These are phyloP conservation scores for Agrocybe chaxingu DNA, from an alignment of 768 basidiomycete species.

Conservation along the genomic window DNA sequence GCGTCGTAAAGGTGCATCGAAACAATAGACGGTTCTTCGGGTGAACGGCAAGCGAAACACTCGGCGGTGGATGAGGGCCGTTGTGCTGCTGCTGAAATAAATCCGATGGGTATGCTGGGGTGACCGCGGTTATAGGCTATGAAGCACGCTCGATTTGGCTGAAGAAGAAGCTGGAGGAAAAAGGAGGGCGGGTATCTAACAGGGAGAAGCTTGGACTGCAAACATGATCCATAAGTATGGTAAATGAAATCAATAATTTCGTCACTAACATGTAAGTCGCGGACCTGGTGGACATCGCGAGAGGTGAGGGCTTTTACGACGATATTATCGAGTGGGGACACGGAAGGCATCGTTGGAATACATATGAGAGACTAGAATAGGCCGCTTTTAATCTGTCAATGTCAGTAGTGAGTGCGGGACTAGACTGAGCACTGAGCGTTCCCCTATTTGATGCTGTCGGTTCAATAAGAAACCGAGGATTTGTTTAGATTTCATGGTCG, in stretches of 20 bases:
- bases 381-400: too few relatives aligned
- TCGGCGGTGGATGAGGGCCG: constrained; percentile 18
- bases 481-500: constrained; percentile 4
- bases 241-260: neutral
- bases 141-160: constrained; percentile 38
- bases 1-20: constrained; percentile 13
- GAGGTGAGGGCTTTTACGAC: constrained; percentile 31
- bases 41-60: constrained; percentile 11
- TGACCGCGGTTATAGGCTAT: constrained; percentile 30
- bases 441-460: constrained; percentile 6
- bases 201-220: constrained; percentile 34
- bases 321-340: constrained; percentile 18
- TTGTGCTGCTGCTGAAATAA: constrained; percentile 39
- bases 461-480: constrained; percentile 9
- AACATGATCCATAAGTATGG: constrained; percentile 7
- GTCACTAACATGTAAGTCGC: constrained; percentile 39
- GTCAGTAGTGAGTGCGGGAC: too few relatives aligned
- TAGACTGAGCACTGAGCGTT: neutral
- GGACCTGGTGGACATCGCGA: constrained; percentile 30
- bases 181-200: constrained; percentile 39
- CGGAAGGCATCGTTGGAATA: neutral
- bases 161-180: constrained; percentile 43
- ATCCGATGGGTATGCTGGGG: constrained; percentile 33
- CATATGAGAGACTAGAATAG: too few relatives aligned
- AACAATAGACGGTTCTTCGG: constrained; percentile 5